Percentiles rank a stretch among this genome's conserved stretches.
Evolutionary conservation across 352 stramenopile genomes (phyloP).

Genomic region (Phytophthora sojae): DNA sequence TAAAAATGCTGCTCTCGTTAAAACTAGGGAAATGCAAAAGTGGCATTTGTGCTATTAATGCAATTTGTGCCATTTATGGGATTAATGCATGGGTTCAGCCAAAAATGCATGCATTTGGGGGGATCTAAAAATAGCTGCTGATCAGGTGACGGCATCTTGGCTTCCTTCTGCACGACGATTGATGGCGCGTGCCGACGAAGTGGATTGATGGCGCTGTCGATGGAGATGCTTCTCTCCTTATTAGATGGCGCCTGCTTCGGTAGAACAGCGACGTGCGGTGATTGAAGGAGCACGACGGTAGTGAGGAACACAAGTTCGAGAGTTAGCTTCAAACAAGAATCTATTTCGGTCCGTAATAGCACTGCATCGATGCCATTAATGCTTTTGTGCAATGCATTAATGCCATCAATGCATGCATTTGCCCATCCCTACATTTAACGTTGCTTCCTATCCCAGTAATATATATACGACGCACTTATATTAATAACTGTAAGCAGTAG

Average conservation of each 20-base stretch:
- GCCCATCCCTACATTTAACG: too few relatives aligned
- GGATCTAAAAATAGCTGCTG: not conserved
- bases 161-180: not conserved
- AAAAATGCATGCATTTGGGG: slow-evolving; percentile 7
- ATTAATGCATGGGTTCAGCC: slow-evolving; percentile 2
- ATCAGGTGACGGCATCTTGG: slow-evolving; percentile 1
- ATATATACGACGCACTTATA: too few relatives aligned
- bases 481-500: too few relatives aligned
- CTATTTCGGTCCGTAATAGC: too few relatives aligned
- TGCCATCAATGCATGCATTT: too few relatives aligned
- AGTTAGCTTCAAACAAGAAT: too few relatives aligned
- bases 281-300: not conserved
- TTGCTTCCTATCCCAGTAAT: too few relatives aligned
- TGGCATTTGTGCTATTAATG: slow-evolving; percentile 12
- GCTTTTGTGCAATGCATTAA: too few relatives aligned
- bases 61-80: slow-evolving; percentile 1
- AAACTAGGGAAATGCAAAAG: slow-evolving; percentile 29
- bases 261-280: not conserved
- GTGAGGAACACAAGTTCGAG: not conserved
- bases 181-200: not conserved
- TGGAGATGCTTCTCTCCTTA: not conserved
- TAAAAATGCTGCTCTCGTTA: too few relatives aligned
- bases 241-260: not conserved
- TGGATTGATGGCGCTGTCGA: not conserved
- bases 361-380: too few relatives aligned